Evolutionary conservation across 139 green algal species (phyloP), one percentile per base, ranked within the genome.

Genomic region (Coccomyxa sp.): DNA sequence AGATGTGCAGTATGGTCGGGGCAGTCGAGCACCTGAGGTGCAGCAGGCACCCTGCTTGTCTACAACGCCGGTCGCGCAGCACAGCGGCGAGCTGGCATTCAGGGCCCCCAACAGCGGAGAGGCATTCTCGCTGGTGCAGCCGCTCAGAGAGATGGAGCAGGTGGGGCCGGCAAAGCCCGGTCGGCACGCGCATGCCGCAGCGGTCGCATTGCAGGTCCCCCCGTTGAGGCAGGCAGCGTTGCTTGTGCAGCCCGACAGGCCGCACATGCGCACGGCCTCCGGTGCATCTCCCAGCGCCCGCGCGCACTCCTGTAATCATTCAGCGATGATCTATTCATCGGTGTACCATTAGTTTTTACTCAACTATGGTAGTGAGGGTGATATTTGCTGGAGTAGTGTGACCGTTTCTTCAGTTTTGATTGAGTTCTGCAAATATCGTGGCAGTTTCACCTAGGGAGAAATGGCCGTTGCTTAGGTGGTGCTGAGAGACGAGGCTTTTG

Each of bases 41-140:
- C 84, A 87, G 84, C 84, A 87, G 77, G 27, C 58, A 21, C 84
- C 84, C 28, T 67, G 14, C 11, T 38, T 82, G 74, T 87, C 75
- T 25, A 87, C 79, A 60, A 83, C 76, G 15, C 84, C 79, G 23
- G 84, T 79, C 13, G 58, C 67, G 79, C 84, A 87, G 79, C 84
- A 87, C 58, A 82, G 31, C 7, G 68, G 16, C 23, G 58, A 23
- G 23, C 21, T 51, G 15, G 79, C 60, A 58, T 28, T 77, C 59
- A 59, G 30, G 45, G 38, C 3, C 38, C 38, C 38, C 38, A 7
- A 51, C 7, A 51, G 38, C 38, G 38, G 38, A 51, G 38, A 32
- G 13, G 18, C 58, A 30, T 23, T 32, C 31, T 15, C 23, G 25
- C 28, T 59, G 58, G 28, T 79, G 74, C 84, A 87, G 58, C 31